Conservation (phyloP, 2,329 filamentous ascomycete species). For the Colletotrichum eremochloae region DNA sequence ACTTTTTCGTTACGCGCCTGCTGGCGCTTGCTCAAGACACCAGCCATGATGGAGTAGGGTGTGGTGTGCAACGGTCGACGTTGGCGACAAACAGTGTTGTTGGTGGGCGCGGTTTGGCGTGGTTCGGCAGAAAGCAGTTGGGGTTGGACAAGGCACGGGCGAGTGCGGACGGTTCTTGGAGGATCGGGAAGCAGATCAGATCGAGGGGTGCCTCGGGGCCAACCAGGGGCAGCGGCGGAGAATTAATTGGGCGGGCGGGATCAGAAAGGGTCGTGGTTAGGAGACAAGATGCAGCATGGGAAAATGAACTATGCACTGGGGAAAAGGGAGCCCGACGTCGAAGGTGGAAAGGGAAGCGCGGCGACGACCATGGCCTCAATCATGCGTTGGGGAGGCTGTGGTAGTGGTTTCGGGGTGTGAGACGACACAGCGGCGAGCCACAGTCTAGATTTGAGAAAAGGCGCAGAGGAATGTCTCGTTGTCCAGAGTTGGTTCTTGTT, state of each 20-base stretch:
- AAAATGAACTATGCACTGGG: constrained; percentile 34
- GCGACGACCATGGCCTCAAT: constrained; percentile 39
- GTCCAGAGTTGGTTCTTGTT: neutral
- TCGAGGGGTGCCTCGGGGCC: constrained; percentile 35
- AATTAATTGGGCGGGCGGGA: constrained; percentile 10
- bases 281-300: constrained; percentile 30
- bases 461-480: constrained; percentile 15
- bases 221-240: constrained; percentile 18
- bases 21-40: constrained; percentile 90
- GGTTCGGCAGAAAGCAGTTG: constrained; percentile 22
- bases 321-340: constrained; percentile 36
- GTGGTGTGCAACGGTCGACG: constrained; percentile 33
- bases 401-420: constrained; percentile 20
- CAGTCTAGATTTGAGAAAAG: constrained; percentile 17
- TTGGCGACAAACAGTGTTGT: constrained; percentile 1
- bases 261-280: constrained; percentile 22
- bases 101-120: constrained; percentile 8
- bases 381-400: constrained; percentile 38
- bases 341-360: constrained; percentile 34
- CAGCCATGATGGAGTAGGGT: constrained; percentile 68
- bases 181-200: constrained; percentile 30
- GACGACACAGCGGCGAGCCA: constrained; percentile 23
- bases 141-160: constrained; percentile 22
- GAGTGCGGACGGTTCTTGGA: neutral
- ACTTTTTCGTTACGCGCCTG: constrained; percentile 96